phyloP scores from a whole-genome alignment of 208 protist species.

The Leishmania amazonensis region DNA sequence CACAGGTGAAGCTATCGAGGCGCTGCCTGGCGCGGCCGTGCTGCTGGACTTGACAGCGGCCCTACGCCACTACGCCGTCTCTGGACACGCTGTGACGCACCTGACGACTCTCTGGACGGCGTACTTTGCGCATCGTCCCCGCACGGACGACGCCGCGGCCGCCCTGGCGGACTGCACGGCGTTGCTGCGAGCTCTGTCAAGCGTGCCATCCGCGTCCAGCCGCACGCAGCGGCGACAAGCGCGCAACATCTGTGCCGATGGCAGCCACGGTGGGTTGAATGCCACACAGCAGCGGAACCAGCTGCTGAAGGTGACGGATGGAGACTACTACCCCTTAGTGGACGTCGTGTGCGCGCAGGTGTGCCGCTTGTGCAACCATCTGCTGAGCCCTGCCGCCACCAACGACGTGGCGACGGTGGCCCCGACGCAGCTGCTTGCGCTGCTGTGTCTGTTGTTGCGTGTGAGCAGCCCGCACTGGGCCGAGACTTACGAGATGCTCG shows the following conservation, averaged over 20 bases:
- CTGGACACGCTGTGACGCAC: constrained; percentile 52
- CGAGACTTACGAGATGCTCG: constrained; percentile 49
- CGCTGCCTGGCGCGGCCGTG: constrained; percentile 15
- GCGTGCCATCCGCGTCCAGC: constrained; percentile 9
- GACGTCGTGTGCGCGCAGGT: constrained; percentile 37
- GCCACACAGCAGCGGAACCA: neutral
- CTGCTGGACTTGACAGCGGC: constrained; percentile 49
- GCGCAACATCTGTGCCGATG: neutral
- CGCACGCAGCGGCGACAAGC: constrained; percentile 22
- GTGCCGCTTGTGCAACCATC: constrained; percentile 11
- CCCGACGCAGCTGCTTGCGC: constrained; percentile 11
- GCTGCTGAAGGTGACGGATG: constrained; percentile 27
- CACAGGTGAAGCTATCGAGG: neutral
- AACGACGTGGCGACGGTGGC: neutral
- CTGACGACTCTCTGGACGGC: constrained; percentile 54
- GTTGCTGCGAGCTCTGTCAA: constrained; percentile 20
- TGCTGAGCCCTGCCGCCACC: neutral
- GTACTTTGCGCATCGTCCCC: constrained; percentile 15
- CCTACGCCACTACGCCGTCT: constrained; percentile 67
- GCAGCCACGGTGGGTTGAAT: neutral
- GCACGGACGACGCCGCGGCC: neutral
- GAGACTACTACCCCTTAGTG: constrained; percentile 55
- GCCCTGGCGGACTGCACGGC: constrained; percentile 9
- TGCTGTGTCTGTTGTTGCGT: constrained; percentile 31
- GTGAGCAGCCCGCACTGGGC: constrained; percentile 58